Evolutionary conservation across 2,329 filamentous ascomycete species (phyloP).

Genomic region (Paecilomyces niveus): DNA sequence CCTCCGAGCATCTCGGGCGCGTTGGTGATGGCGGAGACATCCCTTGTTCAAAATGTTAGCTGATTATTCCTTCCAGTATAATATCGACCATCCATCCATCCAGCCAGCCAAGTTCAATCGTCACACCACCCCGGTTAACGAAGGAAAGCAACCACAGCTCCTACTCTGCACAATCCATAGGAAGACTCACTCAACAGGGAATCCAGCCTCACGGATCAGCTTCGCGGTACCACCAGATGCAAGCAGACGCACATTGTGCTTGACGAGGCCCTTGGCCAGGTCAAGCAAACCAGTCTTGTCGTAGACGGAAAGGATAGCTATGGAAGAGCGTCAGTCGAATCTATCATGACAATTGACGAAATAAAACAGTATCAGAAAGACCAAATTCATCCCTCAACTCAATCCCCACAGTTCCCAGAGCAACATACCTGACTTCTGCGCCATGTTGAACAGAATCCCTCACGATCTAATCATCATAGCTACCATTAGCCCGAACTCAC

Average conservation of each 20-base stretch:
- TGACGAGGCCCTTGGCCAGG: conserved; percentile 79
- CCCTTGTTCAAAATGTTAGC: conserved; percentile 45
- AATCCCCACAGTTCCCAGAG: conserved; percentile 5
- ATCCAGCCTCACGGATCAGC: conserved; percentile 93
- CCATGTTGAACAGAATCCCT: conserved; percentile 24
- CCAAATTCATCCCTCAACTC: background rate
- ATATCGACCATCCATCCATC: background rate
- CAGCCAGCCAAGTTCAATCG: background rate
- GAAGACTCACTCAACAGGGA: conserved; percentile 75
- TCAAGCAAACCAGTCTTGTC: conserved; percentile 96
- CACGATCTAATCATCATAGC: background rate
- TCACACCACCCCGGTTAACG: background rate
- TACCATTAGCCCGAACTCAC: background rate
- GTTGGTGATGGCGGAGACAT: conserved; percentile 94
- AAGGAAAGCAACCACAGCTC: background rate
- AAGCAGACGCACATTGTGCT: conserved; percentile 85
- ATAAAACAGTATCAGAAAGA: background rate
- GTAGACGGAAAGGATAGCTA: conserved; percentile 93
- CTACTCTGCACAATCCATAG: background rate
- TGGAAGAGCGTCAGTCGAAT: background rate
- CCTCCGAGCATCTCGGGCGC: conserved; percentile 95
- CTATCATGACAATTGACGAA: background rate
- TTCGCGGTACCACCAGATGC: conserved; percentile 92
- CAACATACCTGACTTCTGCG: conserved; percentile 34
- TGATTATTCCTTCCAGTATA: background rate